phyloP scores from a whole-genome alignment of 1,284 basidiomycete species.

The Tilletiopsis washingtonensis region DNA sequence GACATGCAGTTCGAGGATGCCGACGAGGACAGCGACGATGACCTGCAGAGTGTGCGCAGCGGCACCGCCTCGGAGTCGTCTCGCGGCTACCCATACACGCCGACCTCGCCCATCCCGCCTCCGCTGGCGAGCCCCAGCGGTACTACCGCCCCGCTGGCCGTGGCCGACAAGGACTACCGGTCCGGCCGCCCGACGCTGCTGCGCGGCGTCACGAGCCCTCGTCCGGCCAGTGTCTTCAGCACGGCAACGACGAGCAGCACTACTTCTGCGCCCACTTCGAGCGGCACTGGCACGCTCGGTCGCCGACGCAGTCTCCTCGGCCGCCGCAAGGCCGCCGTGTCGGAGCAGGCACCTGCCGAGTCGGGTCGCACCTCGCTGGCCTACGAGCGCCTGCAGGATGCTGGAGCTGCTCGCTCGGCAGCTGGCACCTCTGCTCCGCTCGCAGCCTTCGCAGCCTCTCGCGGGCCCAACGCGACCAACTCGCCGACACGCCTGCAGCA shows the following conservation, averaged over 20 bases:
- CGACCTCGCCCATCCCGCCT: constrained; percentile 21
- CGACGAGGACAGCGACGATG: constrained; percentile 50
- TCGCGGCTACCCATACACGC: constrained; percentile 18
- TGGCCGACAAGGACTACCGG: constrained; percentile 15
- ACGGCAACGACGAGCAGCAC: constrained; percentile 7
- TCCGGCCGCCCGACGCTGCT: neutral
- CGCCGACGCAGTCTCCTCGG: constrained; percentile 21
- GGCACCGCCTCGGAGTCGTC: constrained; percentile 19
- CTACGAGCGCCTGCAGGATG: constrained; percentile 17
- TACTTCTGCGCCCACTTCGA: constrained; percentile 9
- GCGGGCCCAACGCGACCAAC: constrained; percentile 2
- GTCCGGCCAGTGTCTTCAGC: constrained; percentile 28
- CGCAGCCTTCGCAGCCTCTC: constrained; percentile 14
- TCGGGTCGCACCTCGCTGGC: constrained; percentile 17
- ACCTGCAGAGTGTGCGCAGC: constrained; percentile 16
- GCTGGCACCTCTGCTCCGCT: constrained; percentile 9
- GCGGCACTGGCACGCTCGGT: constrained; percentile 7
- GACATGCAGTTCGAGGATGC: constrained; percentile 56
- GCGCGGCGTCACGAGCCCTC: constrained; percentile 3
- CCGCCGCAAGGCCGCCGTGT: constrained; percentile 2
- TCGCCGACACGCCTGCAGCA: constrained; percentile 19
- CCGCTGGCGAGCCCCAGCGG: constrained; percentile 26
- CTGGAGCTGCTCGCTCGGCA: neutral
- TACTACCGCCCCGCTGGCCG: constrained; percentile 20
- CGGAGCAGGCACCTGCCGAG: constrained; percentile 1